These are phyloP conservation scores for Ophidiomyces ophidiicola DNA, from an alignment of 2,329 filamentous ascomycete species.

Conservation along the genomic window DNA sequence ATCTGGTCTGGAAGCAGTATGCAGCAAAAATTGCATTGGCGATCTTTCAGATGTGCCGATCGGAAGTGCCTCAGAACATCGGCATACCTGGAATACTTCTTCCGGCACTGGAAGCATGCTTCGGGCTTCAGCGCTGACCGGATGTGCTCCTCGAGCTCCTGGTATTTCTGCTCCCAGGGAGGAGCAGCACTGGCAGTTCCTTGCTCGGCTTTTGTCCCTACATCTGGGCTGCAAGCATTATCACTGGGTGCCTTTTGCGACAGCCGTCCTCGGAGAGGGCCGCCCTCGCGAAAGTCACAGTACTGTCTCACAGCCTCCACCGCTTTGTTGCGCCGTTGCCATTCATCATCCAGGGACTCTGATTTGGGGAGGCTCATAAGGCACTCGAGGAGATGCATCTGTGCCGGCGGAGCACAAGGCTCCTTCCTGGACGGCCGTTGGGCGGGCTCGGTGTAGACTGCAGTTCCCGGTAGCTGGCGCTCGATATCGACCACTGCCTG, in stretches of 20 bases:
- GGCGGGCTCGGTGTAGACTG: constrained; percentile 10
- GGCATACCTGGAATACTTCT: constrained; percentile 3
- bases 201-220: not conserved
- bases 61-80: constrained; percentile 4
- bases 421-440: constrained; percentile 11
- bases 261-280: constrained; percentile 6
- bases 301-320: constrained; percentile 16
- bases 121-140: not conserved
- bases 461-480: constrained; percentile 14
- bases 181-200: not conserved
- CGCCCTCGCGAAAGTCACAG: constrained; percentile 17
- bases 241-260: not conserved
- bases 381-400: constrained; percentile 19
- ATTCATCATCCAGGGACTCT: constrained; percentile 19
- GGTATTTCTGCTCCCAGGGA: not conserved
- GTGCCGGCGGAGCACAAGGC: constrained; percentile 14
- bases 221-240: not conserved
- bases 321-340: constrained; percentile 15
- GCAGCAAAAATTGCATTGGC: constrained; percentile 1
- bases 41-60: constrained; percentile 2
- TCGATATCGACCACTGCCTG: constrained; percentile 17
- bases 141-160: not conserved
- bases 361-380: constrained; percentile 18
- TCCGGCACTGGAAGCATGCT: constrained; percentile 3
- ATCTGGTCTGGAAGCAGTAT: not conserved